Percentiles rank a stretch among this genome's conserved stretches.
phyloP scores from a whole-genome alignment of 208 protist species.

The Novymonas esmeraldas region DNA sequence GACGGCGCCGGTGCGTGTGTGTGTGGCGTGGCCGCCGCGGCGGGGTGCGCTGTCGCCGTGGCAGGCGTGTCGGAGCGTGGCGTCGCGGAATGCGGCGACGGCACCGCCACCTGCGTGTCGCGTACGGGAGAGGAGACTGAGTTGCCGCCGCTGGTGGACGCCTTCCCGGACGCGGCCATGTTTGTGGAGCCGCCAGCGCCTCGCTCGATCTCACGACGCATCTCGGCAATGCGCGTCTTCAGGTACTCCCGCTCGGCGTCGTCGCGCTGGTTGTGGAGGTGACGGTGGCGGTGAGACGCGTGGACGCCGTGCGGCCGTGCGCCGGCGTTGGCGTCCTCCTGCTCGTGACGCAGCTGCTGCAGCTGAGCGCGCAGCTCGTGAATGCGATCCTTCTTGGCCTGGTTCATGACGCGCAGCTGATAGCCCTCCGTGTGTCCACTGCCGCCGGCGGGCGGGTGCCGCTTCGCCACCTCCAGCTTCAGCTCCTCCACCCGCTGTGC shows the following conservation, averaged over 20 bases:
- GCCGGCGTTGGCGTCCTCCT: neutral
- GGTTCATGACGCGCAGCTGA: conserved; percentile 38
- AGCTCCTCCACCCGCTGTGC: conserved; percentile 45
- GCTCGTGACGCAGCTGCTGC: conserved; percentile 1
- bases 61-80: neutral
- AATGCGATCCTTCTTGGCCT: conserved; percentile 39
- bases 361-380: conserved; percentile 38
- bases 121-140: too few species aligned
- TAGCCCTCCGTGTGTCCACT: conserved; percentile 15
- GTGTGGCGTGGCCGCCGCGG: too few species aligned
- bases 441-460: conserved; percentile 9
- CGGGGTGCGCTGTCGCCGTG: too few species aligned
- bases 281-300: neutral
- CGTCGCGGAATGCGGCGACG: neutral
- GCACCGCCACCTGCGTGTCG: neutral
- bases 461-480: conserved; percentile 24
- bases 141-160: neutral
- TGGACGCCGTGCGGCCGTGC: too few species aligned
- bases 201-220: conserved; percentile 35
- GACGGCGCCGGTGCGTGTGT: too few species aligned
- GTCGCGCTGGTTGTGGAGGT: conserved; percentile 9
- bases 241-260: conserved; percentile 62
- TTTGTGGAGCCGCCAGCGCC: neutral
- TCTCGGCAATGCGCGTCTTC: conserved; percentile 43
- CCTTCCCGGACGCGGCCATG: neutral